Percentiles rank a stretch among this genome's conserved stretches.
phyloP scores from a whole-genome alignment of 345 rosid species.

The Isatis tinctoria region DNA sequence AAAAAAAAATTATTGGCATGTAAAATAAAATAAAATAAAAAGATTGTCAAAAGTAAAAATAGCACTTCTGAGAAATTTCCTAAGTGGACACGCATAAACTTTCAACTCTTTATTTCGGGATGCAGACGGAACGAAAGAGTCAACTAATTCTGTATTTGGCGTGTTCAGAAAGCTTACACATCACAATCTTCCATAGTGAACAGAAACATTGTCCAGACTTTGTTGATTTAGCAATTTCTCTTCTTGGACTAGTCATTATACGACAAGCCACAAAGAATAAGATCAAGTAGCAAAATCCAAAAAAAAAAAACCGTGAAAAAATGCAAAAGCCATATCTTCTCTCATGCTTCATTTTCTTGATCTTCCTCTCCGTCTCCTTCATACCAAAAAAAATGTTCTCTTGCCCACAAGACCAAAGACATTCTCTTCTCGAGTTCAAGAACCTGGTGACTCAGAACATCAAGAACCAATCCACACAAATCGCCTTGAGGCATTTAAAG shows the following conservation, averaged over 20 bases:
- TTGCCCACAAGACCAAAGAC: conserved; percentile 16
- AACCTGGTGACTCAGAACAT: neutral
- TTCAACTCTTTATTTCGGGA: too few relatives aligned
- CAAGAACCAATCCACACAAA: neutral
- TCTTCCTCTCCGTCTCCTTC: neutral
- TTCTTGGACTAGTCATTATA: neutral
- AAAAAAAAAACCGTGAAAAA: conserved; percentile 8
- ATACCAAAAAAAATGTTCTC: neutral
- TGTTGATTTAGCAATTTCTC: neutral
- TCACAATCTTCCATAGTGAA: neutral
- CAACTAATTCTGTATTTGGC: neutral
- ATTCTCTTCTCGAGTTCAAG: conserved; percentile 26
- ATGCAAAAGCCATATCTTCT: conserved; percentile 3
- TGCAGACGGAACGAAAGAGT: too few relatives aligned
- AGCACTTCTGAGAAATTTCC: too few relatives aligned
- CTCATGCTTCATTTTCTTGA: neutral
- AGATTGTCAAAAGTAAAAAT: too few relatives aligned
- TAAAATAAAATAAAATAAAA: too few relatives aligned
- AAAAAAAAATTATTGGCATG: too few relatives aligned
- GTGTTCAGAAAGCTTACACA: neutral
- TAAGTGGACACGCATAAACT: too few relatives aligned
- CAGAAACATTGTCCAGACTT: neutral
- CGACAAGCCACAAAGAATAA: neutral
- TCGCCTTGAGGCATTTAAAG: neutral
- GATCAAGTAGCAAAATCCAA: neutral